Evolutionary conservation across 2,329 filamentous ascomycete species (phyloP).

Genomic region (Fusarium illudens): DNA sequence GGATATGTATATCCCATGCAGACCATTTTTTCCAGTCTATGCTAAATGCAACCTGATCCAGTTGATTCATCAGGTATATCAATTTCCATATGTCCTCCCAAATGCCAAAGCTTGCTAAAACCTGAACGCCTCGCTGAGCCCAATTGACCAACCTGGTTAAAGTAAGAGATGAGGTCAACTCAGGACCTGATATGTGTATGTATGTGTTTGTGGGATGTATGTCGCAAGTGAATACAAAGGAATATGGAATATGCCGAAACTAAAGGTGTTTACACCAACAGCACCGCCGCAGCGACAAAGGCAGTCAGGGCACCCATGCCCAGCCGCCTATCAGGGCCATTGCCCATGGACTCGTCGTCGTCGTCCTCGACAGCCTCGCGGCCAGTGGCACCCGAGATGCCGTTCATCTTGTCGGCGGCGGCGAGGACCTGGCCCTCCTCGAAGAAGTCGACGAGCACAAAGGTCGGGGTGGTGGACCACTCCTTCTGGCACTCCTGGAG

Average conservation of each 20-base stretch:
- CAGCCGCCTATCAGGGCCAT: slow-evolving; percentile 32
- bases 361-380: slow-evolving; percentile 38
- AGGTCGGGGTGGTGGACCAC: slow-evolving; percentile 73
- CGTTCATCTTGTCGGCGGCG: slow-evolving; percentile 75
- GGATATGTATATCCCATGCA: not conserved
- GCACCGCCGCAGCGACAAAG: slow-evolving; percentile 53
- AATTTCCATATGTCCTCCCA: slow-evolving; percentile 5
- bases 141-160: slow-evolving; percentile 23
- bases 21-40: slow-evolving; percentile 15
- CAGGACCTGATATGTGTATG: slow-evolving; percentile 9
- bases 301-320: slow-evolving; percentile 53
- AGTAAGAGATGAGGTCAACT: slow-evolving; percentile 16
- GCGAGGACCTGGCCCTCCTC: slow-evolving; percentile 74
- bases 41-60: not conserved
- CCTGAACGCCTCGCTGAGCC: slow-evolving; percentile 41
- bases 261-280: slow-evolving; percentile 44
- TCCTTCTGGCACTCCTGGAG: slow-evolving; percentile 61
- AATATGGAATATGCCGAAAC: not conserved
- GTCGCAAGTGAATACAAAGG: slow-evolving; percentile 22
- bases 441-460: slow-evolving; percentile 83
- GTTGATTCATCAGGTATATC: not conserved
- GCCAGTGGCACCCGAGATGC: slow-evolving; percentile 52
- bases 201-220: slow-evolving; percentile 13
- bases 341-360: slow-evolving; percentile 30
- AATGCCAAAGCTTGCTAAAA: slow-evolving; percentile 19